Conservation (phyloP, 2,329 filamentous ascomycete species). For the Pochonia chlamydosporia region DNA sequence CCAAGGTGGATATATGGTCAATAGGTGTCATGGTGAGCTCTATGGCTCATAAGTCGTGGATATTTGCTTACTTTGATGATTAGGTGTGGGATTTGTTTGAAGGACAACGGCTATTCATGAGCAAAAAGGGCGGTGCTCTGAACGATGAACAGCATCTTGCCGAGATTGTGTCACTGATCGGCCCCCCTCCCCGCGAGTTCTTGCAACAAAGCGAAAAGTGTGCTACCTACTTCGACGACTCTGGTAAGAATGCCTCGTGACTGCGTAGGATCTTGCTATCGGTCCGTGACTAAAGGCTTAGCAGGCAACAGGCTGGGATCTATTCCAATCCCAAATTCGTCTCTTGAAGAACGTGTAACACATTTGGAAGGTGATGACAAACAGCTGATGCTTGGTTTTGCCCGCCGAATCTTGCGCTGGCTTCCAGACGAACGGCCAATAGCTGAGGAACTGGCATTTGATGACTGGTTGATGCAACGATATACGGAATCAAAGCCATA, state of each 20-base stretch:
- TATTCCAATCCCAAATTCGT: constrained; percentile 17
- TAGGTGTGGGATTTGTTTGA: not conserved
- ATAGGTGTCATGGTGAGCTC: too few species aligned
- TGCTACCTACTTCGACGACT: not conserved
- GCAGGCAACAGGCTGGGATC: constrained; percentile 21
- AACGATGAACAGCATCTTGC: constrained; percentile 13
- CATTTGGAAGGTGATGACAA: constrained; percentile 15
- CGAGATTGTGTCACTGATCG: constrained; percentile 12
- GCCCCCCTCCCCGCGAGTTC: constrained; percentile 9
- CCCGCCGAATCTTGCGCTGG: constrained; percentile 17
- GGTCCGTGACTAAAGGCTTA: not conserved
- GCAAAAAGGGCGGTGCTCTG: constrained; percentile 4
- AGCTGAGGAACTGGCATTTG: constrained; percentile 15
- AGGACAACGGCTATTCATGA: not conserved
- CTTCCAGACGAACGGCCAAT: constrained; percentile 18
- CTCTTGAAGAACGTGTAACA: constrained; percentile 14
- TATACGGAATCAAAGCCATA: too few species aligned
- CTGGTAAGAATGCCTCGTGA: not conserved
- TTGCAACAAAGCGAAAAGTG: not conserved
- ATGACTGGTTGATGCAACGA: constrained; percentile 4
- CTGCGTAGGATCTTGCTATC: not conserved
- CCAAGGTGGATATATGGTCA: too few species aligned
- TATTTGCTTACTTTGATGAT: not conserved
- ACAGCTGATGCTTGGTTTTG: constrained; percentile 14
- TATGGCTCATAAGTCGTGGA: too few species aligned